Evolutionary conservation across 805 yeast genomes (phyloP).

Genomic region (Groenewaldozyma tartarivorans): DNA sequence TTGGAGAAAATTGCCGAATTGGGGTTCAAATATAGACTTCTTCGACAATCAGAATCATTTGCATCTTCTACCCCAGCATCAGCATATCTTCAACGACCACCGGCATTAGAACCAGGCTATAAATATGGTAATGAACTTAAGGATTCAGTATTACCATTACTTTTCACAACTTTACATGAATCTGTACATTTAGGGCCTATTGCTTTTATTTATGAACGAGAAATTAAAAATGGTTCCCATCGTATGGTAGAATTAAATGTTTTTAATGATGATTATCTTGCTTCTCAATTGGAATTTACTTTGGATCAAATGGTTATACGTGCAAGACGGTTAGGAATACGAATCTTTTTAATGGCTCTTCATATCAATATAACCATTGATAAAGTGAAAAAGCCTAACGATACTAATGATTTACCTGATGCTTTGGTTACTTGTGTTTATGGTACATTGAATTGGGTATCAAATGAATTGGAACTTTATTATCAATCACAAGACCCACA

Average conservation of each 20-base stretch:
- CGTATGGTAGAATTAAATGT: neutral
- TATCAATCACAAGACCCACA: slow-evolving; percentile 2
- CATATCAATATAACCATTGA: neutral
- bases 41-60: too few relatives aligned
- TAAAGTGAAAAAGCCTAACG: neutral
- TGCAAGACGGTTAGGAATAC: neutral
- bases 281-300: neutral
- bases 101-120: too few relatives aligned
- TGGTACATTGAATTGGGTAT: slow-evolving; percentile 5
- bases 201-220: neutral
- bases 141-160: too few relatives aligned
- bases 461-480: slow-evolving; percentile 7
- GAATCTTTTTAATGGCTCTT: neutral
- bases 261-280: neutral
- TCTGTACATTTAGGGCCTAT: neutral
- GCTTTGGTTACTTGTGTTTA: neutral
- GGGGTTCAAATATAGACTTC: too few relatives aligned
- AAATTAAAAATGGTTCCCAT: too few relatives aligned
- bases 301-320: neutral
- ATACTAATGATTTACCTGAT: neutral
- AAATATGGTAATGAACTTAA: too few relatives aligned
- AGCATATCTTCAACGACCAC: too few relatives aligned
- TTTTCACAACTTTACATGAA: slow-evolving; percentile 1
- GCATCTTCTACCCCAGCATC: too few relatives aligned
- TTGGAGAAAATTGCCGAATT: too few relatives aligned